Conservation (phyloP, 768 basidiomycete genomes). For the Boletus coccyginus region DNA sequence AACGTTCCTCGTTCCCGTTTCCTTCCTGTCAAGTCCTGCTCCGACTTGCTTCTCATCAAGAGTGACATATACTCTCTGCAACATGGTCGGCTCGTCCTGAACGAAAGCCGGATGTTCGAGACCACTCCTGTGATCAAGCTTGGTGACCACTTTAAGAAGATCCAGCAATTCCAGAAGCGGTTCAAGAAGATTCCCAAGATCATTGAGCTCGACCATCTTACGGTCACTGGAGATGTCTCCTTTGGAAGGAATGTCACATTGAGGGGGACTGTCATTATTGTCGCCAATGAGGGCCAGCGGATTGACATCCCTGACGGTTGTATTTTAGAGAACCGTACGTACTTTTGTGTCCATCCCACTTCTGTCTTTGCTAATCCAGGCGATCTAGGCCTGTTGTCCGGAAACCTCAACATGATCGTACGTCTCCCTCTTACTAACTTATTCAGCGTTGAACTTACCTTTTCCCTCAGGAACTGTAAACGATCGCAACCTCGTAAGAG, state of each 20-base stretch:
- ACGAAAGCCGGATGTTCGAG: conserved; percentile 54
- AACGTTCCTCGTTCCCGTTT: conserved; percentile 74
- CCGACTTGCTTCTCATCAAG: conserved; percentile 64
- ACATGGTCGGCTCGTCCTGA: conserved; percentile 68
- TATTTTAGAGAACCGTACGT: conserved; percentile 63
- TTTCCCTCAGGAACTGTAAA: conserved; percentile 30
- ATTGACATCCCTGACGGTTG: conserved; percentile 78
- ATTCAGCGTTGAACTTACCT: background rate
- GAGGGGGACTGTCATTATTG: conserved; percentile 68
- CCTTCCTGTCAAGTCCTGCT: conserved; percentile 65
- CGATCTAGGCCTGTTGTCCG: conserved; percentile 58
- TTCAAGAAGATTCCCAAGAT: conserved; percentile 76
- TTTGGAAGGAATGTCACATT: conserved; percentile 65
- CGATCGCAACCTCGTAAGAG: background rate
- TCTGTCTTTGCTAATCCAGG: conserved; percentile 12
- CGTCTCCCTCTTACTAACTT: conserved; percentile 19
- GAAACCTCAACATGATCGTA: conserved; percentile 73
- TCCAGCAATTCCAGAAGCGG: conserved; percentile 65
- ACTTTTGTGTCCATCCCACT: background rate
- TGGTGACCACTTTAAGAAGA: conserved; percentile 77
- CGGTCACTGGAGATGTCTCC: conserved; percentile 65
- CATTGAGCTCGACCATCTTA: conserved; percentile 72
- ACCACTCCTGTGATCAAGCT: conserved; percentile 74
- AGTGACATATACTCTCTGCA: conserved; percentile 67
- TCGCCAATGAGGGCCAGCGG: conserved; percentile 73